Evolutionary conservation across 768 basidiomycete species (phyloP), one percentile per base, ranked within the genome.

Genomic region (Trametes punicea): DNA sequence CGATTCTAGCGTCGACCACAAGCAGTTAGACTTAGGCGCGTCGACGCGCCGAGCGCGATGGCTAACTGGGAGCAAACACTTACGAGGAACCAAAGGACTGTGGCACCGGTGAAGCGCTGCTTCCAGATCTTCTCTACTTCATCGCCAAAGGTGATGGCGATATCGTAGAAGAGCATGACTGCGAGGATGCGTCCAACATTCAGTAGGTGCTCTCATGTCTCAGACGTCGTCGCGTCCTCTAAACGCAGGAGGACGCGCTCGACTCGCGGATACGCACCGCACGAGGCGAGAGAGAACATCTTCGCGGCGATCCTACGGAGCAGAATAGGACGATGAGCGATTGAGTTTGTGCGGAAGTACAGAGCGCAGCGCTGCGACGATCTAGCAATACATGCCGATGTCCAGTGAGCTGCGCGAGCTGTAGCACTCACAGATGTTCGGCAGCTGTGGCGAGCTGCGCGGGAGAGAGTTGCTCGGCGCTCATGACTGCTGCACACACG

Each of bases 101-200:
- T 63, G n/a, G 62, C 62, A 25, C 62, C 62, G 7, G 62, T 63
- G 40, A 63, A 63, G n/a, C 56, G 59, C 40, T 63, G 62, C 53
- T 60, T 63, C 62, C 62, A 63, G 33, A 63, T 63, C 54, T 57
- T 57, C 53, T 60, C 62, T 25, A 63, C 59, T 46, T 63, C 62
- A 42, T 60, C 59, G 31, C 59, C 62, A 36, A 63, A 60, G 15
- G 62, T 63, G 44, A 63, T 60, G 10, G 47, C 53, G 16, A 63
- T 63, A 56, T 63, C 62, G 38, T 63, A 63, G 56, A 61, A 60
- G 11, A 63, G 52, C 59, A 63, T 60, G 16, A 63, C 62, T 63
- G 41, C 20, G 18, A 42, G 9, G 20, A 44, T 13, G 27, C 39
- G 46, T 27, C 10, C 36, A 40, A 40, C 41, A 21, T 26, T 51